These are phyloP conservation scores for Hippophae gyantsensis DNA, from an alignment of 306 rosid genomes.

Conservation along the genomic window DNA sequence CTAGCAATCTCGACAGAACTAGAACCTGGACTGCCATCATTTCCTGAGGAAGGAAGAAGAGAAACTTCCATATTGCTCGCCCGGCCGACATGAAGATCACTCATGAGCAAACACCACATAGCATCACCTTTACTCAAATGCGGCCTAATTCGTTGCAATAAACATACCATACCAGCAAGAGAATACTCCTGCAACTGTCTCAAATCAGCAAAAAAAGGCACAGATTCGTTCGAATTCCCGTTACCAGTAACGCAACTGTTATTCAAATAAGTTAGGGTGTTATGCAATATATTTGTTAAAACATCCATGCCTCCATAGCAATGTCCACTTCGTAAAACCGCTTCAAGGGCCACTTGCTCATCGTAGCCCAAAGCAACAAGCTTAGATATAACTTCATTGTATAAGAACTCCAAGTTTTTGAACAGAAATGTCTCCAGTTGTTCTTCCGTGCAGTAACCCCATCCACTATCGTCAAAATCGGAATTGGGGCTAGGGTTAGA, in stretches of 20 bases:
- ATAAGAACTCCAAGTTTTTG: conserved; percentile 51
- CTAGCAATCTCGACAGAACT: conserved; percentile 31
- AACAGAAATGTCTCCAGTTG: conserved; percentile 79
- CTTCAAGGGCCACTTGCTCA: conserved; percentile 60
- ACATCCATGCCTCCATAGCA: conserved; percentile 87
- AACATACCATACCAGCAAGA: conserved; percentile 72
- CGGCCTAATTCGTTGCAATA: conserved; percentile 76
- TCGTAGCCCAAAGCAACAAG: conserved; percentile 69
- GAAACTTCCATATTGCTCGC: conserved; percentile 80
- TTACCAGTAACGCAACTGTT: conserved; percentile 19
- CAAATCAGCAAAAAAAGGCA: conserved; percentile 57
- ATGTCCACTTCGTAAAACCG: conserved; percentile 65
- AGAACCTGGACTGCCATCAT: conserved; percentile 23
- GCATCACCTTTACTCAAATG: conserved; percentile 87
- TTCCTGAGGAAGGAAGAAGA: conserved; percentile 28
- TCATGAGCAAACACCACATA: conserved; percentile 95
- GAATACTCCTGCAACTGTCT: conserved; percentile 81
- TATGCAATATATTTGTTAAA: conserved; percentile 58
- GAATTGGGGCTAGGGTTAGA: conserved; percentile 18
- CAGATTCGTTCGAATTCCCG: conserved; percentile 49
- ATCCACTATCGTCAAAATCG: conserved; percentile 50
- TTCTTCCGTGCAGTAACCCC: conserved; percentile 92
- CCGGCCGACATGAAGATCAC: conserved; percentile 85
- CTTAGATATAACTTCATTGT: conserved; percentile 69
- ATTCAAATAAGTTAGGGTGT: conserved; percentile 64